A percentile compares a stretch with the other conserved stretches of the same genome.
Conservation (phyloP, 495 filamentous ascomycete species). For the Echria macrotheca region DNA sequence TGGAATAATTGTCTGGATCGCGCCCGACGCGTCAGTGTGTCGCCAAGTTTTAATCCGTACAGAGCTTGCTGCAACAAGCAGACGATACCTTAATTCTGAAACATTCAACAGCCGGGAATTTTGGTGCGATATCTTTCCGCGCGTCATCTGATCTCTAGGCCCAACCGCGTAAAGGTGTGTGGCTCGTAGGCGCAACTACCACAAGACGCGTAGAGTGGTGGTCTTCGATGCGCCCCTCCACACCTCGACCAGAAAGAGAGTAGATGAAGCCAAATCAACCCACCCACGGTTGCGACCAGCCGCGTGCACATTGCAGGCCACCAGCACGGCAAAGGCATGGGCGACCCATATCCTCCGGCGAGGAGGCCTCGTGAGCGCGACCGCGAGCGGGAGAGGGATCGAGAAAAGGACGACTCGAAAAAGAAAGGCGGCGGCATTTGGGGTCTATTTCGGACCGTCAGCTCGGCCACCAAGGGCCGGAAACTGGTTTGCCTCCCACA, state of each 20-base stretch:
- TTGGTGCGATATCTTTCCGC: background rate
- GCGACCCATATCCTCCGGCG: background rate
- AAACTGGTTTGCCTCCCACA: slow-evolving; percentile 26
- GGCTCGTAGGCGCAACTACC: background rate
- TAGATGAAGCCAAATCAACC: no score
- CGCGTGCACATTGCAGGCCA: background rate
- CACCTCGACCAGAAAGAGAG: no score
- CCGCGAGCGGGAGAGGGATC: background rate
- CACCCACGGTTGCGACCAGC: no score
- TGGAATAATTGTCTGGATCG: background rate
- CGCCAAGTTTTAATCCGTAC: no score
- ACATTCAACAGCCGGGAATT: background rate
- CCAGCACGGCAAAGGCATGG: background rate
- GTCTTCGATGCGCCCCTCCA: background rate
- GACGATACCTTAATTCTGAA: background rate
- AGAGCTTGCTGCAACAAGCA: no score
- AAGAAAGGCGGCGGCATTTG: slow-evolving; percentile 33
- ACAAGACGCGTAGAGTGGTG: no score
- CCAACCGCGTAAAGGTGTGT: background rate
- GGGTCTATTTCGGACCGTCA: slow-evolving; percentile 32
- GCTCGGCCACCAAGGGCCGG: slow-evolving; percentile 26
- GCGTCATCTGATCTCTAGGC: background rate
- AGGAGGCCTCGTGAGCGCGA: background rate
- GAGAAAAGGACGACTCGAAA: slow-evolving; percentile 19
- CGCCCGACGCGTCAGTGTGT: no score